Base-by-base conservation (phyloP, 1,284 basidiomycete genomes). In the Ceratobasidium sp. region DNA sequence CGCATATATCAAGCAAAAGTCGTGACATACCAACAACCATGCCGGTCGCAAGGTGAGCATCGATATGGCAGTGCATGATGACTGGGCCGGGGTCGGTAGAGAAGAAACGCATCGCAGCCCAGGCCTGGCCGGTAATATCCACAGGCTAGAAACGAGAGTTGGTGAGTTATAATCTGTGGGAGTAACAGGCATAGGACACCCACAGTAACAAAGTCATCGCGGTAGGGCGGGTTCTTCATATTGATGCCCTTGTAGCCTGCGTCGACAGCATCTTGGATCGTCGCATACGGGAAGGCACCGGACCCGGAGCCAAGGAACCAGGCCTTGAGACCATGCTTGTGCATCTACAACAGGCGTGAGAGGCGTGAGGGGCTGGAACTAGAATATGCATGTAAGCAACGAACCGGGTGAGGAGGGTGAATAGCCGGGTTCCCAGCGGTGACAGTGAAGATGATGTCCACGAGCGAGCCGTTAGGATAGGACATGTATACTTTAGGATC, bases 61-160 rank as follows among this genome's bases (percentile, higher is more conserved):
- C n/a, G n/a, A n/a, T n/a, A n/a, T n/a, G n/a, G n/a, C n/a, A n/a
- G n/a, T n/a, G n/a, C n/a, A n/a, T n/a, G n/a, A n/a, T n/a, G n/a
- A n/a, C n/a, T 37, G 61, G 58, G 31, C 48, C 49, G 37, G 71
- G 71, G 59, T 73, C 61, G 19, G 46, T 24, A 9, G 71, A 31
- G 22, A 16, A 46, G 71, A 73, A 73, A 22, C 71, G 71, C 29
- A 73, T 39, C n/a, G 71, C 71, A 19, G 71, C 71, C 71, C 71
- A 73, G 4, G 63, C 63, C 46, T 65, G 22, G 24, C 63, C 63
- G 34, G 46, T 51, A 3, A 51, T 14, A 34, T 41, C 63, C 27
- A 65, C 63, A 27, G 63, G 63, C 63, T 65, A 51, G 14, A 19
- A 11, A 13, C 9, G 7, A 34, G 37, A 22, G 61, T 39, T n/a